Conservation (phyloP, 495 filamentous ascomycete species). For the Hypoxylon perforatum region DNA sequence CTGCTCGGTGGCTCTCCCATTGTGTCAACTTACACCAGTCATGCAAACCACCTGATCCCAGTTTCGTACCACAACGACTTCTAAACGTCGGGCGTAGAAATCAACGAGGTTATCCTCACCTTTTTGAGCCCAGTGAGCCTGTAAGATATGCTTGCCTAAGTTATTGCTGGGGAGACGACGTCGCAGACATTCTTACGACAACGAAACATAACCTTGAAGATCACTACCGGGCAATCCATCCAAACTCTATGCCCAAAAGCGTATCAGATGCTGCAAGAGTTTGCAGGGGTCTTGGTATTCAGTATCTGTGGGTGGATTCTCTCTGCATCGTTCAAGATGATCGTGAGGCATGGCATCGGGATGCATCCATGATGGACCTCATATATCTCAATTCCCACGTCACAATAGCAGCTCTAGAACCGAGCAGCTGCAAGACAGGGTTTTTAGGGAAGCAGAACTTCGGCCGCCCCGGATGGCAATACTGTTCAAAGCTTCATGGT, state of each 20-base stretch:
- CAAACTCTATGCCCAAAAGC: not conserved
- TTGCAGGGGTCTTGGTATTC: not conserved
- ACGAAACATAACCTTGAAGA: not conserved
- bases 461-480: not conserved
- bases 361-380: conserved; percentile 45
- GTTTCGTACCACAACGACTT: not conserved
- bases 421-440: not conserved
- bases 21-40: not conserved
- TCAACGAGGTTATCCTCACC: not conserved
- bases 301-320: no score
- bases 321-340: conserved; percentile 47
- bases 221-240: not conserved
- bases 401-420: conserved; percentile 37
- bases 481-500: not conserved
- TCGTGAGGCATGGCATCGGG: conserved; percentile 39
- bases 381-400: conserved; percentile 45
- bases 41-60: not conserved
- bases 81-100: not conserved
- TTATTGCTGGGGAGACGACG: not conserved
- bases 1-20: not conserved
- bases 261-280: not conserved
- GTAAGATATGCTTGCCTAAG: not conserved
- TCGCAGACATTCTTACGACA: not conserved
- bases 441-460: not conserved
- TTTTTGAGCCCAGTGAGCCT: not conserved